These are phyloP conservation scores for Cephalotrichum gorgonifer DNA, from an alignment of 2,329 filamentous ascomycete species.

Conservation along the genomic window DNA sequence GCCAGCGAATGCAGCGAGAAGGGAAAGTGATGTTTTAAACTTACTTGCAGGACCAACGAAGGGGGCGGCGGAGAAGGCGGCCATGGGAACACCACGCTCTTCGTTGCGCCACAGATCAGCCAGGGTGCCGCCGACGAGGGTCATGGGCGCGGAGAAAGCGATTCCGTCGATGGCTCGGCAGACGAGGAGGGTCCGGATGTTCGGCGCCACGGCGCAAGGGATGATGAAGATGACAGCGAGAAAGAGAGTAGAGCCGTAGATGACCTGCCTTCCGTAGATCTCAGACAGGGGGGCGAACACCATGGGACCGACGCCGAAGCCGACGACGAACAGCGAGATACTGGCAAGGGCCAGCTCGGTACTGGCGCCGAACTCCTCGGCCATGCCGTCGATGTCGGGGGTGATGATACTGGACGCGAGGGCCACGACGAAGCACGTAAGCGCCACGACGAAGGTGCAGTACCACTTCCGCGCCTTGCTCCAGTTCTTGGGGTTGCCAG, in stretches of 20 bases:
- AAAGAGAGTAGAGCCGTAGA: conserved; percentile 60
- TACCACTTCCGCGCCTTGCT: conserved; percentile 70
- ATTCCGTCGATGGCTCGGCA: conserved; percentile 73
- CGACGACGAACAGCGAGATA: conserved; percentile 69
- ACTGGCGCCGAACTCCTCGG: conserved; percentile 54
- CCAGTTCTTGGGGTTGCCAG: conserved; percentile 81
- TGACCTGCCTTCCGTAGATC: conserved; percentile 58
- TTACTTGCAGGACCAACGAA: conserved; percentile 67
- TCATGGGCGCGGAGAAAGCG: conserved; percentile 79
- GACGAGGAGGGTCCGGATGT: conserved; percentile 66
- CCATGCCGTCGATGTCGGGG: conserved; percentile 57
- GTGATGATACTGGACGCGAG: conserved; percentile 68
- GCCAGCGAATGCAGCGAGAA: neutral
- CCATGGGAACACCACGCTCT: conserved; percentile 79
- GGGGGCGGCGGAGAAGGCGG: conserved; percentile 71
- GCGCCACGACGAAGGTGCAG: conserved; percentile 73
- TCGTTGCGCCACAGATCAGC: conserved; percentile 79
- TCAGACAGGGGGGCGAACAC: conserved; percentile 70
- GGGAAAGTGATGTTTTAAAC: conserved; percentile 8
- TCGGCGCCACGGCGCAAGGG: conserved; percentile 66
- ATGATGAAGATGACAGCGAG: conserved; percentile 71
- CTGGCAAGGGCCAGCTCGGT: conserved; percentile 62
- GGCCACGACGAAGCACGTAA: conserved; percentile 65
- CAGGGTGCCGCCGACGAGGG: conserved; percentile 70
- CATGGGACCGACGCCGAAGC: conserved; percentile 75